These are phyloP conservation scores for Annulohypoxylon nitens DNA, from an alignment of 495 filamentous ascomycete genomes.

Conservation along the genomic window DNA sequence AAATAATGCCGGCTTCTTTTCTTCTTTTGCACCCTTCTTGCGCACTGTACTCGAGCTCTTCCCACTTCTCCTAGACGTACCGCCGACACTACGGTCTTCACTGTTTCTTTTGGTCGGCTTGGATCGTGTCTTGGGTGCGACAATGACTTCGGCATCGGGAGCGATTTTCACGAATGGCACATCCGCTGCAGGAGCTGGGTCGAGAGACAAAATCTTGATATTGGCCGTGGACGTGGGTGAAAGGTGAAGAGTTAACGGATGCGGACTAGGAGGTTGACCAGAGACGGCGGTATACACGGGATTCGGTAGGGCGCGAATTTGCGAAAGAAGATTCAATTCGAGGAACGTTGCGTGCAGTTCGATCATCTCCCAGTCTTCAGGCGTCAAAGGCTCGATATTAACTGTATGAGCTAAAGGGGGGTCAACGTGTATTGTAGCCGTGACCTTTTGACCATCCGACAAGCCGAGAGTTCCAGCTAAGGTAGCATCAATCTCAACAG, in stretches of 20 bases:
- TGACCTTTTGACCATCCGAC: constrained; percentile 85
- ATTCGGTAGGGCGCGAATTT: constrained; percentile 93
- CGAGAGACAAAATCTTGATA: constrained; percentile 83
- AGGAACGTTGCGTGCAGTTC: constrained; percentile 95
- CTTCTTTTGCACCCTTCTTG: constrained; percentile 70
- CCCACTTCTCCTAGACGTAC: constrained; percentile 76
- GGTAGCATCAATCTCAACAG: constrained; percentile 90
- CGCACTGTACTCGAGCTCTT: constrained; percentile 79
- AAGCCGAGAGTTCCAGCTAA: constrained; percentile 87
- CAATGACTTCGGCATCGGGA: constrained; percentile 94
- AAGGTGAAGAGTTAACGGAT: constrained; percentile 91
- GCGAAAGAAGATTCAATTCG: constrained; percentile 91
- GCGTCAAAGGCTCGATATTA: constrained; percentile 94
- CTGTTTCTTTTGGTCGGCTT: constrained; percentile 63
- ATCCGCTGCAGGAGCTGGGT: constrained; percentile 74
- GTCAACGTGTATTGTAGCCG: constrained; percentile 79
- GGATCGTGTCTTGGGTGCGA: constrained; percentile 83
- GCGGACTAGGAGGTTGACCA: constrained; percentile 62
- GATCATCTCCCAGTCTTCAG: constrained; percentile 98
- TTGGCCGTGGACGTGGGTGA: constrained; percentile 96
- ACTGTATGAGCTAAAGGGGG: constrained; percentile 91
- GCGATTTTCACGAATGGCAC: constrained; percentile 91
- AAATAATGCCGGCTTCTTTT: constrained; percentile 74
- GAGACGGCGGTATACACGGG: constrained; percentile 70
- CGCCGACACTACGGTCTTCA: constrained; percentile 77